Conservation (phyloP, 805 yeast genomes). For the Cyberlindnera veronae region DNA sequence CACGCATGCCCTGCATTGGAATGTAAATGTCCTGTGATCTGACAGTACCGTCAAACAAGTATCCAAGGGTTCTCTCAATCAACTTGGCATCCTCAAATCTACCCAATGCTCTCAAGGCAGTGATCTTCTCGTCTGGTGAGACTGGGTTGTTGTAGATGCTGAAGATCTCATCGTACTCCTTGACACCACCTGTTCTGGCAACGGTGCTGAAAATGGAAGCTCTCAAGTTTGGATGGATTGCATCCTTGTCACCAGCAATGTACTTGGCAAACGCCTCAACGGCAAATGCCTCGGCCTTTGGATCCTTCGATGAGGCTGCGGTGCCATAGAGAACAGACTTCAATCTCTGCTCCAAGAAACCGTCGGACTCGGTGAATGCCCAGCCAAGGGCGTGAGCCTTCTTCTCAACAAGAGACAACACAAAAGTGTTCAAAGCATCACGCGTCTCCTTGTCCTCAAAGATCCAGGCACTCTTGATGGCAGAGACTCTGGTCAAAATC, state of each 20-base stretch:
- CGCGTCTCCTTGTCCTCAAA: slow-evolving; percentile 47
- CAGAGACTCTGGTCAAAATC: slow-evolving; percentile 45
- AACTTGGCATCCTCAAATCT: slow-evolving; percentile 49
- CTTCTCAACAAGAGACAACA: slow-evolving; percentile 49
- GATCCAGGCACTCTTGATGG: slow-evolving; percentile 50
- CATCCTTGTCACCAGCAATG: slow-evolving; percentile 59
- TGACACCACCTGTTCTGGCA: slow-evolving; percentile 59
- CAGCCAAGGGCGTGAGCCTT: slow-evolving; percentile 61
- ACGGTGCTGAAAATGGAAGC: slow-evolving; percentile 61
- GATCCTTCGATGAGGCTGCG: slow-evolving; percentile 53
- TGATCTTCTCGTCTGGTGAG: slow-evolving; percentile 61
- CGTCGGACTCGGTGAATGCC: slow-evolving; percentile 52
- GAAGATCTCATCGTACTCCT: slow-evolving; percentile 60
- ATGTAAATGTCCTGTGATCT: slow-evolving; percentile 73
- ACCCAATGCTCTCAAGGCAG: slow-evolving; percentile 71
- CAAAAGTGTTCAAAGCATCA: slow-evolving; percentile 49
- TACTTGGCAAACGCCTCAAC: slow-evolving; percentile 48
- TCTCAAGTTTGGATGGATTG: slow-evolving; percentile 73
- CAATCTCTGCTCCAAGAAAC: slow-evolving; percentile 61
- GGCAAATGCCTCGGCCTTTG: slow-evolving; percentile 44
- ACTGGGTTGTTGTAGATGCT: slow-evolving; percentile 58
- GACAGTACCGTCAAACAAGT: slow-evolving; percentile 54
- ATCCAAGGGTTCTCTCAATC: slow-evolving; percentile 52
- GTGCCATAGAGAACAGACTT: slow-evolving; percentile 59
- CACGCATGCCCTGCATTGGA: slow-evolving; percentile 72